Percentiles rank a stretch among this genome's conserved stretches.
Evolutionary conservation across 75 land plant genomes (phyloP).

Genomic region (Picea sitchensis): DNA sequence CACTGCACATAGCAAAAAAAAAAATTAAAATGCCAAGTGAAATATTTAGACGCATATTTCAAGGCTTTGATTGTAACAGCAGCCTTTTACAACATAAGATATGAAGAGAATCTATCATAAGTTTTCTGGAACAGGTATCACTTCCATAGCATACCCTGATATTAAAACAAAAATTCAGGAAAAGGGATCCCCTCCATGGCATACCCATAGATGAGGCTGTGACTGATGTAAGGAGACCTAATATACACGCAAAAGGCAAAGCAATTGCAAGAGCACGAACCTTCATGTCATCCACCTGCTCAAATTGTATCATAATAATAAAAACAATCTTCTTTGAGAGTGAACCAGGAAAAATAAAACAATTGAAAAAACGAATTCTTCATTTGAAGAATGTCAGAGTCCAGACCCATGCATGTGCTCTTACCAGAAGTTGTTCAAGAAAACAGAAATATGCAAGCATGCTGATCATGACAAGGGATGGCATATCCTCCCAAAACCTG

Average conservation of each 20-base stretch:
- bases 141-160: background rate
- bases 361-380: background rate
- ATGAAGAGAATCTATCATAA: background rate
- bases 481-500: constrained; percentile 76
- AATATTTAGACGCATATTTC: background rate
- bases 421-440: constrained; percentile 84
- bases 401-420: constrained; percentile 6
- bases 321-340: background rate
- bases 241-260: constrained; percentile 29
- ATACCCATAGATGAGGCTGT: constrained; percentile 23
- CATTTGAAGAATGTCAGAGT: background rate
- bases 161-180: constrained; percentile 7
- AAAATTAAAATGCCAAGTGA: background rate
- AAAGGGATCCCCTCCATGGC: background rate
- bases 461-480: constrained; percentile 75
- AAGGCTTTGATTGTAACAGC: background rate
- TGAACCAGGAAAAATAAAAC: background rate
- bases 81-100: background rate
- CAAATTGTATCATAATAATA: background rate
- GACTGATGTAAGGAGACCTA: constrained; percentile 35
- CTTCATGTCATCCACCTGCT: constrained; percentile 39
- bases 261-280: constrained; percentile 32
- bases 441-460: constrained; percentile 84
- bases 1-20: constrained; percentile 24
- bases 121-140: background rate